Evolutionary conservation across 306 rosid species (phyloP), one percentile per base, ranked within the genome.

Genomic region (Cicer pinnatifidum): DNA sequence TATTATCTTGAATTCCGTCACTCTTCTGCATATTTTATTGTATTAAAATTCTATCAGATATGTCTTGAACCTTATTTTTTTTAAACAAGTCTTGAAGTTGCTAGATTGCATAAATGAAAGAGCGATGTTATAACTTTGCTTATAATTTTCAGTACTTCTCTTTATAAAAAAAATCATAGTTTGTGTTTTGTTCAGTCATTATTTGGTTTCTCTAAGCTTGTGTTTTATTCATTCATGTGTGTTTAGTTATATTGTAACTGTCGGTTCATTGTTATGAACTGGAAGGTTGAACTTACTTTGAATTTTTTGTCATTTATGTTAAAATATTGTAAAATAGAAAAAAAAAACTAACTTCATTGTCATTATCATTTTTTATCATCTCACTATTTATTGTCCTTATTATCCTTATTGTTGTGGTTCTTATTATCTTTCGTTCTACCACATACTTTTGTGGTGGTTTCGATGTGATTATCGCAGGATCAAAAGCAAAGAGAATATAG

Each of bases 401-500:
- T 35, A 4, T 38, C 12, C 33, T 44, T 56, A 6, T 69, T 47
- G 6, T 23, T 61, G 12, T 9, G 13, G 37, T 15, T 70, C 0
- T 39, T 39, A 11, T 28, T 11, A 12, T 17, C 19, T 57, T 57
- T 23, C 19, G 10, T 66, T 38, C 7, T 57, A 45, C 50, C 8
- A 15, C 47, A 11, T 51, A 28, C 44, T 39, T 68, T 67, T 68
- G 66, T 77, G 53, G 48, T 76, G 77, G n/a, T 76, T 68, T 13
- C n/a, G 6, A 23, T 77, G 48, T 66, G 54, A 73, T 70, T 75
- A 7, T 69, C 73, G 70, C 85, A 91, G 98, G 85, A 80, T 76
- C 88, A 84, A 70, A 86, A 69, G 69, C 90, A 89, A 61, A 86
- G 84, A 76, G 92, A 88, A 48, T 91, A 89, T 84, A 83, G 76